phyloP scores from a whole-genome alignment of 768 basidiomycete genomes.

The Paxillus rubicundulus region DNA sequence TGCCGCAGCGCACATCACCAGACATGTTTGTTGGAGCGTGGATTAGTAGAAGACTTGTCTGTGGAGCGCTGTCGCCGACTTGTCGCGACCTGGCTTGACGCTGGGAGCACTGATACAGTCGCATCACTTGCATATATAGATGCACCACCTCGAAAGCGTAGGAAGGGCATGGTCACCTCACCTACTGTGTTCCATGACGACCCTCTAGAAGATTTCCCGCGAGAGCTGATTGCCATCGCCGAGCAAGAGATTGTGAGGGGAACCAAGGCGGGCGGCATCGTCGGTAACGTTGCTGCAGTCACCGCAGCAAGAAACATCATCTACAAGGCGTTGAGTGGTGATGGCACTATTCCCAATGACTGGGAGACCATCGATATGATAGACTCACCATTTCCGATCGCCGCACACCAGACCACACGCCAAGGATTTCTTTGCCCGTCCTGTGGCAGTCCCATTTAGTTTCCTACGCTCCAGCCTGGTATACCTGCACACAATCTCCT shows the following conservation, averaged over 20 bases:
- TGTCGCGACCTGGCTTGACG: constrained; percentile 39
- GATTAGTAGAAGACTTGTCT: constrained; percentile 20
- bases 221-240: constrained; percentile 41
- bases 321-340: constrained; percentile 33
- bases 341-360: constrained; percentile 32
- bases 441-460: constrained; percentile 44
- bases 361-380: constrained; percentile 39
- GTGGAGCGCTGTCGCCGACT: constrained; percentile 23
- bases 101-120: constrained; percentile 17
- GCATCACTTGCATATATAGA: background rate
- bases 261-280: constrained; percentile 38
- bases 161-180: background rate
- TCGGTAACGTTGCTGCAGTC: constrained; percentile 51
- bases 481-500: background rate
- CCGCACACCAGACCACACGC: constrained; percentile 8
- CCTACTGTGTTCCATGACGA: background rate
- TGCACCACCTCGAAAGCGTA: constrained; percentile 12
- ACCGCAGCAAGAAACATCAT: constrained; percentile 48
- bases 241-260: constrained; percentile 56
- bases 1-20: constrained; percentile 52
- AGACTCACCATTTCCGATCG: constrained; percentile 20
- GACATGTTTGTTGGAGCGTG: constrained; percentile 38
- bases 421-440: constrained; percentile 41
- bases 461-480: background rate
- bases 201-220: constrained; percentile 31